Percentiles rank a stretch among this genome's conserved stretches.
phyloP scores from a whole-genome alignment of 1,284 basidiomycete species.

The Athelia psychrophila region DNA sequence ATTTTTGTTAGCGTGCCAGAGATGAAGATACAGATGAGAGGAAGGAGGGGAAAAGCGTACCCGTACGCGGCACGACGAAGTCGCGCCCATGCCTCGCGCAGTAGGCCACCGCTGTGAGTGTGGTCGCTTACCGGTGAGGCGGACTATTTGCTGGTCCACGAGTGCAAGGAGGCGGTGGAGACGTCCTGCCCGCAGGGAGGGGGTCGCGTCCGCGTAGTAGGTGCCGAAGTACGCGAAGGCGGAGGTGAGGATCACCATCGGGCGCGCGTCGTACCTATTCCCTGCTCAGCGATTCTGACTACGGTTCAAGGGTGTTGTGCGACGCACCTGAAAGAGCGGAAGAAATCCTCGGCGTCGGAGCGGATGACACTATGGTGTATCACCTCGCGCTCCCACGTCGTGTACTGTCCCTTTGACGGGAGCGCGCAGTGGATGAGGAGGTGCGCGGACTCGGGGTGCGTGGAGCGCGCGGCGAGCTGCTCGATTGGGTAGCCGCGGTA shows the following conservation, averaged over 20 bases:
- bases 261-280: slow-evolving; percentile 74
- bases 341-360: slow-evolving; percentile 77
- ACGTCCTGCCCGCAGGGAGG: slow-evolving; percentile 77
- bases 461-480: slow-evolving; percentile 75
- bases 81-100: slow-evolving; percentile 84
- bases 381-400: slow-evolving; percentile 69
- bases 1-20: no score
- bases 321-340: slow-evolving; percentile 69
- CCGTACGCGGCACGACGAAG: slow-evolving; percentile 83
- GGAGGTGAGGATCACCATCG: slow-evolving; percentile 85
- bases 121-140: slow-evolving; percentile 87
- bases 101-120: slow-evolving; percentile 89
- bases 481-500: slow-evolving; percentile 87
- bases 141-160: slow-evolving; percentile 86
- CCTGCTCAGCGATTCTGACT: no score
- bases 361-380: slow-evolving; percentile 78
- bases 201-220: slow-evolving; percentile 81
- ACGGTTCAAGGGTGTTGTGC: no score
- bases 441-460: slow-evolving; percentile 83
- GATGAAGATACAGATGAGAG: no score
- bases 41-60: no score
- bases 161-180: slow-evolving; percentile 66
- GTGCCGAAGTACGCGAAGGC: slow-evolving; percentile 85
- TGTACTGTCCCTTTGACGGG: slow-evolving; percentile 63
- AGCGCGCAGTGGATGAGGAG: slow-evolving; percentile 85